These are phyloP conservation scores for Suillus subalutaceus DNA, from an alignment of 768 basidiomycete species.

Conservation along the genomic window DNA sequence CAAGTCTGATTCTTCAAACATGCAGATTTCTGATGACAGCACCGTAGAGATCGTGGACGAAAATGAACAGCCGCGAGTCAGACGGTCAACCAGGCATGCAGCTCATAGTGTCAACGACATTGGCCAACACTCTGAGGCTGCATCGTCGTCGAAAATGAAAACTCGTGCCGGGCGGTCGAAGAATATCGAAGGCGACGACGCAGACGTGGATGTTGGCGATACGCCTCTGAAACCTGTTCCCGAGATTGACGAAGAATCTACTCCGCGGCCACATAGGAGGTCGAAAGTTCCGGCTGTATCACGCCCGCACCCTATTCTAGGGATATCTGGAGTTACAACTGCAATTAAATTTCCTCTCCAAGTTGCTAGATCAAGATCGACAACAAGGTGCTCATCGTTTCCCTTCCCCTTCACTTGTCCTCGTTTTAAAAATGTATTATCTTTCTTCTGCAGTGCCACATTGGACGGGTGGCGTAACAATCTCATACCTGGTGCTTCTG, in stretches of 20 bases:
- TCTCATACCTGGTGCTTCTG: conserved; percentile 8
- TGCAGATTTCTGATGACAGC: conserved; percentile 3
- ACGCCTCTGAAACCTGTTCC: conserved; percentile 1
- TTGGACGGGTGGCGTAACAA: conserved; percentile 18
- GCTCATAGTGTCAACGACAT: not conserved
- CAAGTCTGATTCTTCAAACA: not conserved
- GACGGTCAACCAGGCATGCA: not conserved
- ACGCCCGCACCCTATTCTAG: not conserved
- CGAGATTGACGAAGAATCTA: conserved; percentile 22
- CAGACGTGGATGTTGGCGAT: not conserved
- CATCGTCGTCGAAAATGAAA: not conserved
- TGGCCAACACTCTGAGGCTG: conserved; percentile 1
- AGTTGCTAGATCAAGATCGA: conserved; percentile 19
- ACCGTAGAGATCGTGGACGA: not conserved
- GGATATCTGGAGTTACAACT: not conserved
- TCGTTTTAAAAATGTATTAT: not conserved
- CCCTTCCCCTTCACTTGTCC: not conserved
- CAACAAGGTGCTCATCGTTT: conserved; percentile 18
- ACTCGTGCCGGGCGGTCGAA: not conserved
- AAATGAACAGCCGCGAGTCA: not conserved
- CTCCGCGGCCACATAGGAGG: conserved; percentile 28
- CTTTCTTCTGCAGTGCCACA: conserved; percentile 4
- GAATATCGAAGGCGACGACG: not conserved
- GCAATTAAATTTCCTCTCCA: conserved; percentile 20
- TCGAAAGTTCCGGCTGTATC: conserved; percentile 1